Evolutionary conservation across 768 basidiomycete genomes (phyloP), one percentile per base, ranked within the genome.

Genomic region (Tylopilus vinaceipallidus): DNA sequence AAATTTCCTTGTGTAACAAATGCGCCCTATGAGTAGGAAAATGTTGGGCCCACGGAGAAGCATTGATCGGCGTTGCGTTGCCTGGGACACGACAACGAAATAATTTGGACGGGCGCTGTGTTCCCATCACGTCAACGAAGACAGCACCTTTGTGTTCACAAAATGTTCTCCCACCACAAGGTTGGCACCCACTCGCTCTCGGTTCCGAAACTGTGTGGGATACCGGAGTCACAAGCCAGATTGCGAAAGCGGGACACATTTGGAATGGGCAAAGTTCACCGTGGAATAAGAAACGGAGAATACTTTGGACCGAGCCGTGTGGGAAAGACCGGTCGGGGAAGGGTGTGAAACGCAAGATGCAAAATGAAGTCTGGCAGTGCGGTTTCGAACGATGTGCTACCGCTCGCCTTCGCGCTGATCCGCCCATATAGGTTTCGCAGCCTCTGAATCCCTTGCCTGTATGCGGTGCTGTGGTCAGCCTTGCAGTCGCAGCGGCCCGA

Each of bases 371-470:
- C 32, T 33, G 35, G 48, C 40, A 33, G 27, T 20, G 36, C 17
- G 16, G 27, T 29, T 29, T 12, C 27, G 27, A 41, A 26, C 9
- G 19, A n/a, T 8, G 16, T 26, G 20, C 52, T 40, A 42, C 52
- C 20, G 50, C 35, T 58, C 50, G 57, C 42, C 47, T 64, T 40
- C 30, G 59, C 19, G 60, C 9, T 42, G 45, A 47, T 68, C 61
- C 29, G 61, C 68, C 70, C 68, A 69, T 49, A 68, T 58, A 14
- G 69, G 73, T 54, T 67, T 67, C 34, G 48, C 51, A 19, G 58
- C 54, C 42, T 71, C 66, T 38, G 70, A 36, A 52, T 67, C 47
- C 45, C 42, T 55, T 38, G 50, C 36, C 59, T 68, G 49, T 26
- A 38, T 36, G 46, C 32, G 48, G 38, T 44, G 26, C 42, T n/a